Percentiles rank a stretch among this genome's conserved stretches.
Evolutionary conservation across 169 alveolate genomes (phyloP).

Genomic region (Eimeria acervulina): DNA sequence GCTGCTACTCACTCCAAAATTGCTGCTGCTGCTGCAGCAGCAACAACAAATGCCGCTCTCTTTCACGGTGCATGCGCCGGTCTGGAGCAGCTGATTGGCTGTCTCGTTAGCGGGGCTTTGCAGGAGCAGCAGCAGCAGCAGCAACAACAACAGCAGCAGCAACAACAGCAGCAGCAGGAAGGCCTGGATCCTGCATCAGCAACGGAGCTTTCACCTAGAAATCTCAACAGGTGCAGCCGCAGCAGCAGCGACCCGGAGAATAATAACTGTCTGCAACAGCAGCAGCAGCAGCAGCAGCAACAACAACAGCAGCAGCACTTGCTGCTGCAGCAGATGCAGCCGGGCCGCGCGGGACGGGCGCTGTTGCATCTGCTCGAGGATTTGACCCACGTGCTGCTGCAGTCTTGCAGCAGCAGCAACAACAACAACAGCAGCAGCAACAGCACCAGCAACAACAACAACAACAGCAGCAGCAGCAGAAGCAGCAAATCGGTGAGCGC

Average conservation of each 20-base stretch:
- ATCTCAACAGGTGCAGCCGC: not conserved
- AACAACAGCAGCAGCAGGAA: slow-evolving; percentile 17
- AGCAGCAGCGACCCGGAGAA: too few relatives aligned
- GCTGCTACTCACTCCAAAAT: not conserved
- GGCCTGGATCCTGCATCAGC: too few relatives aligned
- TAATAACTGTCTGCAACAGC: too few relatives aligned
- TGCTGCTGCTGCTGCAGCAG: slow-evolving; percentile 33
- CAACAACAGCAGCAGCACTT: not conserved
- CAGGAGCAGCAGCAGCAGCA: slow-evolving; percentile 71
- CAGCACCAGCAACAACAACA: too few relatives aligned
- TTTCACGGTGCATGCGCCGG: slow-evolving; percentile 63
- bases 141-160: slow-evolving; percentile 31
- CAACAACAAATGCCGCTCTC: not conserved
- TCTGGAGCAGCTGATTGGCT: slow-evolving; percentile 53
- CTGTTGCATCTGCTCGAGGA: slow-evolving; percentile 60
- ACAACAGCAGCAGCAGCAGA: slow-evolving; percentile 52
- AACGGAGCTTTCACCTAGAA: not conserved
- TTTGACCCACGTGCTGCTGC: slow-evolving; percentile 55
- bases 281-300: slow-evolving; percentile 39
- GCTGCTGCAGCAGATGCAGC: not conserved
- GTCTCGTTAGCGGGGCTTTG: slow-evolving; percentile 30
- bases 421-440: not conserved
- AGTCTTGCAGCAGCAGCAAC: slow-evolving; percentile 13
- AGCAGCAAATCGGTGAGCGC: not conserved
- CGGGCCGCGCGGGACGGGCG: slow-evolving; percentile 54